Percentiles rank a stretch among this genome's conserved stretches.
Evolutionary conservation across 1,284 basidiomycete genomes (phyloP).

Genomic region (Coniferiporia weirii): DNA sequence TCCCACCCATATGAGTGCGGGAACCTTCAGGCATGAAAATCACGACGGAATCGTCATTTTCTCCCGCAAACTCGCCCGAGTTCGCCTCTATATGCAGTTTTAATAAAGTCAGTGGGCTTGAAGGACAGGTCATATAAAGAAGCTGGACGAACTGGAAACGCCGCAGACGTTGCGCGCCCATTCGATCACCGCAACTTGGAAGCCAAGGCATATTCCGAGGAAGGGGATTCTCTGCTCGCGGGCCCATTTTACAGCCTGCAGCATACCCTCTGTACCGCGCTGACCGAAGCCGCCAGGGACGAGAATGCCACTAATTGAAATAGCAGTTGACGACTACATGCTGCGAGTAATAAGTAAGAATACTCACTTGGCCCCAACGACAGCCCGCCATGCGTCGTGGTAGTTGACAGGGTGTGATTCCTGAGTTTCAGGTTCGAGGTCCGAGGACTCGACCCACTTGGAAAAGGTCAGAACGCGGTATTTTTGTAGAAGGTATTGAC

Average conservation of each 20-base stretch:
- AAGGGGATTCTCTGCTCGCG: constrained; percentile 94
- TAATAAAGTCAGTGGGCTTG: background rate
- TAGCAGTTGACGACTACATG: background rate
- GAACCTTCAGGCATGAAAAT: constrained; percentile 99
- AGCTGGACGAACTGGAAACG: constrained; percentile 48
- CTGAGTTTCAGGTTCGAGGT: constrained; percentile 82
- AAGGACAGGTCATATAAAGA: background rate
- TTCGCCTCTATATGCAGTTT: constrained; percentile 60
- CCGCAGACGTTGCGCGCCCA: constrained; percentile 87
- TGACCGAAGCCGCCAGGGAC: constrained; percentile 94
- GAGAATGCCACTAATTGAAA: constrained; percentile 75
- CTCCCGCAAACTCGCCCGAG: constrained; percentile 75
- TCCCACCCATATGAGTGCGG: constrained; percentile 96
- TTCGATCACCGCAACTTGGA: constrained; percentile 96
- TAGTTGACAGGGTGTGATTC: constrained; percentile 81
- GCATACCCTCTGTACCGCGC: constrained; percentile 96
- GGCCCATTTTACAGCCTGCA: constrained; percentile 94
- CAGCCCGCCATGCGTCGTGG: constrained; percentile 92
- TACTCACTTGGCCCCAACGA: constrained; percentile 82
- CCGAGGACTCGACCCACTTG: constrained; percentile 96
- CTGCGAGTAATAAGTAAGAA: background rate
- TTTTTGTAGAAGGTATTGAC: constrained; percentile 22
- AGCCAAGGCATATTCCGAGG: constrained; percentile 96
- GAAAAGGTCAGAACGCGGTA: constrained; percentile 15
- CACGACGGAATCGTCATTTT: constrained; percentile 69